Evolutionary conservation across 2,329 filamentous ascomycete genomes (phyloP), one percentile per base, ranked within the genome.

Genomic region (Fusarium sp.): DNA sequence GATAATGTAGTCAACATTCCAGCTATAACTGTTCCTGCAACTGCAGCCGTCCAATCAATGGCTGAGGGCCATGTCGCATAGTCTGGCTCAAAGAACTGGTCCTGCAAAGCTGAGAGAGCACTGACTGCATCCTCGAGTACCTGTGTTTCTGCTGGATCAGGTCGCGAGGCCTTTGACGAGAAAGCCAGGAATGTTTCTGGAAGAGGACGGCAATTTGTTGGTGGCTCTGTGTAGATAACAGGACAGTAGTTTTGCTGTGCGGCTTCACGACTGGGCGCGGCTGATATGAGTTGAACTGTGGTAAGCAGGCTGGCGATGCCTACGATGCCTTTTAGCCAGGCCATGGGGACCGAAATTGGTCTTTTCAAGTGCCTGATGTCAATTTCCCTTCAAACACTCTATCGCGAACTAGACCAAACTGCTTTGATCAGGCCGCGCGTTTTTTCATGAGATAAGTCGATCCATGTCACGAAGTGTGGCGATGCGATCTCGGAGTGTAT

Each of bases 11-110:
- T 88, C 17, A 96, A 85, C 4, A 90, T 87, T 15, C 90, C 92
- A 0, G 93, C 91, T 36, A 97, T 81, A 58, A 95, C 90, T 0
- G 95, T 97, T 43, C 90, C 90, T 72, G 93, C 84, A 10, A 98
- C 93, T 6, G 95, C 95, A 18, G 90, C 91, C 0, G 95, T 98
- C 95, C 95, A 98, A 81, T 98, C 95, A 74, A 97, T 98, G 33
- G 92, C 88, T 2, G 86, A 85, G 1, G 94, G 93, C 93, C 95
- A 98, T 26, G 89, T 94, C 13, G 92, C 94, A 36, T 91, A 82
- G 85, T 92, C 92, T 6, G 91, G 81, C 46, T 90, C 86, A 77
- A 96, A 98, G 80, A 94, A 97, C 26, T 86, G 83, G 53, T 88
- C 84, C 78, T 98, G 94, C 85, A 98, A 89, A 7, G 91, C 88